Evolutionary conservation across 2,329 filamentous ascomycete genomes (phyloP).

Genomic region (Penicillium sp.): DNA sequence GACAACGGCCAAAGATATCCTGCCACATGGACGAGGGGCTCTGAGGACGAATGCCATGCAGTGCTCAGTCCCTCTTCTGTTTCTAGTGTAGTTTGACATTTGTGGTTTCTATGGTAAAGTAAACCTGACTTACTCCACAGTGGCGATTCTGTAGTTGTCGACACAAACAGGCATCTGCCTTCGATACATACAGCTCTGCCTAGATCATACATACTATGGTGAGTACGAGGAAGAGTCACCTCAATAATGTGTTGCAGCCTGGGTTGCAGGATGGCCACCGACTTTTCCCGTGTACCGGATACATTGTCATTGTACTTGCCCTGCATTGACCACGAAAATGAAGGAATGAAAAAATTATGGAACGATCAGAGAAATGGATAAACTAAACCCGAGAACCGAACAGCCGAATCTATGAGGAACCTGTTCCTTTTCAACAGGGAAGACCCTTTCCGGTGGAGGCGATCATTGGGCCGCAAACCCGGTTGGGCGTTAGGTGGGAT

Average conservation of each 20-base stretch:
- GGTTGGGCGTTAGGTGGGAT: conserved; percentile 15
- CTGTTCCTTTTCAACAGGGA: conserved; percentile 1
- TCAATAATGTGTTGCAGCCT: neutral
- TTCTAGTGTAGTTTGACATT: conserved; percentile 11
- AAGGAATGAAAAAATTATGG: neutral
- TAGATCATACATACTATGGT: neutral
- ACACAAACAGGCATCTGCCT: neutral
- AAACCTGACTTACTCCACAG: conserved; percentile 3
- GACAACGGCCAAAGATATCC: conserved; percentile 14
- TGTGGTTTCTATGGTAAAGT: neutral
- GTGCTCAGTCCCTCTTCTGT: conserved; percentile 7
- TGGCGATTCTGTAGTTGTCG: conserved; percentile 8
- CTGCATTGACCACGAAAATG: neutral
- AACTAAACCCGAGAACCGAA: neutral
- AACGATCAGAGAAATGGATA: neutral
- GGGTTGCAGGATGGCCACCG: conserved; percentile 16
- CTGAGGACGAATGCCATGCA: conserved; percentile 7
- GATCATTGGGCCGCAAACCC: conserved; percentile 25
- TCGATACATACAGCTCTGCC: neutral
- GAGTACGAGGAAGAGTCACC: neutral
- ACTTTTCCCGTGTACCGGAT: conserved; percentile 18
- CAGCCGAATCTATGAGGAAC: neutral
- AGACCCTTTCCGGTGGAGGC: conserved; percentile 15
- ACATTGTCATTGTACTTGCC: conserved; percentile 20
- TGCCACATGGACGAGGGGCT: conserved; percentile 17